Conservation (phyloP, 129 eudicot genomes). For the Sambucus nigra region DNA sequence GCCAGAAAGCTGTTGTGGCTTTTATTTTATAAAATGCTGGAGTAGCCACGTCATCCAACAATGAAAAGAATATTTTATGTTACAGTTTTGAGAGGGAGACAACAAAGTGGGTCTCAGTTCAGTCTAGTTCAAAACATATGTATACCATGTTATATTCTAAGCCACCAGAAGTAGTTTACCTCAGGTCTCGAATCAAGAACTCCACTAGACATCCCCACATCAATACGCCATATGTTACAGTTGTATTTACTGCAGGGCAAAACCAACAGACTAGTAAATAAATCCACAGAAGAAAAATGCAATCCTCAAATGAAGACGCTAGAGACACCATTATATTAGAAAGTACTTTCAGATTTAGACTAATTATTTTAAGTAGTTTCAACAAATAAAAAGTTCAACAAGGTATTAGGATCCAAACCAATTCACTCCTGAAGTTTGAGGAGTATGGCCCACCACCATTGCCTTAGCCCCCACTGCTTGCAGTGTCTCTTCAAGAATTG, state of each 20-base stretch:
- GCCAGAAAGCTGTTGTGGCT: too few species aligned
- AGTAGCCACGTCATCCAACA: too few species aligned
- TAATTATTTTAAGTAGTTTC: neutral
- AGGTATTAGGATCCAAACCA: constrained; percentile 42
- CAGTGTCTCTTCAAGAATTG: constrained; percentile 60
- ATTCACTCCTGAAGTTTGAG: constrained; percentile 82
- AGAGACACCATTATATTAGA: neutral
- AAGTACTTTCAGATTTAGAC: neutral
- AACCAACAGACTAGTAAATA: neutral
- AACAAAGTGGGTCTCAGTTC: too few species aligned
- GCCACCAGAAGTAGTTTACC: constrained; percentile 33
- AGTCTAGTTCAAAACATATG: neutral
- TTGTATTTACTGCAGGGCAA: constrained; percentile 60
- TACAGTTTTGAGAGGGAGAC: too few species aligned
- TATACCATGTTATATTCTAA: neutral
- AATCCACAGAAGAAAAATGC: neutral
- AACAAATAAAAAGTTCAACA: constrained; percentile 3
- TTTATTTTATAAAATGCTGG: too few species aligned
- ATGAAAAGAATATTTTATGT: too few species aligned
- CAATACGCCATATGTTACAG: constrained; percentile 92
- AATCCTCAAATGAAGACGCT: neutral
- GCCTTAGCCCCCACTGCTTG: constrained; percentile 83
- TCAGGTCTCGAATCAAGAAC: constrained; percentile 97
- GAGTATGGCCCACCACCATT: constrained; percentile 98
- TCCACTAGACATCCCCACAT: constrained; percentile 99